These are phyloP conservation scores for Lasiodiplodia hormozganensis DNA, from an alignment of 2,329 filamentous ascomycete genomes.

Conservation along the genomic window DNA sequence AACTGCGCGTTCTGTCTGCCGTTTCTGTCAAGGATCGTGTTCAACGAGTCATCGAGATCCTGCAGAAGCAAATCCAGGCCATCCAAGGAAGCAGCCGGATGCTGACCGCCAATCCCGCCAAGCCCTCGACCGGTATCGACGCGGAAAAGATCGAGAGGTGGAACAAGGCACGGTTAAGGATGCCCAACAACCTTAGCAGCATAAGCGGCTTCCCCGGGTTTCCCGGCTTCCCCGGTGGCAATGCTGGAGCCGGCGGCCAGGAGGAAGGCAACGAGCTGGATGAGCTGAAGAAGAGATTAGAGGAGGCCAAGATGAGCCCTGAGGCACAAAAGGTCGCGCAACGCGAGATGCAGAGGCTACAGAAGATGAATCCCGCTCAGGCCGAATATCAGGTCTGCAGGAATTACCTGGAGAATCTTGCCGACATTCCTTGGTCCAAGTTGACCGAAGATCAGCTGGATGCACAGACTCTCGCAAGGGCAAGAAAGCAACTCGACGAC, in stretches of 20 bases:
- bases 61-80: conserved; percentile 80
- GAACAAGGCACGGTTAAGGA: conserved; percentile 33
- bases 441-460: conserved; percentile 87
- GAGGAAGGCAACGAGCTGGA: conserved; percentile 90
- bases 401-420: conserved; percentile 91
- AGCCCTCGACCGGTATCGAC: conserved; percentile 49
- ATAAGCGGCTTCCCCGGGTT: conserved; percentile 41
- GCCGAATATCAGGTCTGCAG: conserved; percentile 94
- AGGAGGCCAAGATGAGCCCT: conserved; percentile 78
- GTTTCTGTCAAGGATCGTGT: conserved; percentile 79
- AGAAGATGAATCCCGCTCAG: conserved; percentile 95
- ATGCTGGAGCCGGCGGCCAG: conserved; percentile 66
- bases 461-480: conserved; percentile 76
- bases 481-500: conserved; percentile 88
- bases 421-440: conserved; percentile 91
- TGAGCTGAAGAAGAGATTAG: conserved; percentile 86
- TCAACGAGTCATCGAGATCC: conserved; percentile 80
- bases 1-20: conserved; percentile 83
- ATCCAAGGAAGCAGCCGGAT: conserved; percentile 90
- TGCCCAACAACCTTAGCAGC: conserved; percentile 33
- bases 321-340: conserved; percentile 93
- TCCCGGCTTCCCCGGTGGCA: conserved; percentile 52
- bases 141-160: conserved; percentile 49
- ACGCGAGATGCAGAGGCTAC: conserved; percentile 83
- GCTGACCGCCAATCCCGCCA: conserved; percentile 74